Base-by-base conservation (phyloP, 306 rosid genomes). In the Medicago ruthenica region DNA sequence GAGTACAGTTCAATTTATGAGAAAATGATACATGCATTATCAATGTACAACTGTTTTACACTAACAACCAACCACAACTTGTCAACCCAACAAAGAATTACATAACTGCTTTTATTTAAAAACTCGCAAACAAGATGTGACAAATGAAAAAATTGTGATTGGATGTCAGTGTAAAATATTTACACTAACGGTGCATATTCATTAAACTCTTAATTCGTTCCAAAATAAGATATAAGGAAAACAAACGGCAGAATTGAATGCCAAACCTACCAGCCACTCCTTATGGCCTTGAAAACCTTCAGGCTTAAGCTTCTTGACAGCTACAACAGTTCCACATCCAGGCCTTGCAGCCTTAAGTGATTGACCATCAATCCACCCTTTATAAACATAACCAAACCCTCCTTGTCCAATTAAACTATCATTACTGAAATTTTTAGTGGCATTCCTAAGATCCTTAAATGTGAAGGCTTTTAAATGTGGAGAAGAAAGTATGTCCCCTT, bases 241-340 rank as follows among this genome's bases (percentile, higher is more conserved):
- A 55, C 42, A 58, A 64, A 64, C 65, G 68, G 17, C 45, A 41
- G 24, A 58, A 21, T 5, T 50, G 60, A 51, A 20, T 47, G 67
- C 3, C 11, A 8, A 62, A 27, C 67, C 31, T 82, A 92, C 97
- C 90, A 94, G 73, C 98, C 98, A 94, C 84, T 94, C 96, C 78
- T 90, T 92, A 84, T 94, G 97, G 70, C 98, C 97, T 80, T 94
- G 98, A 83, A 90, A 87, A 47, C 96, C 97, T 84, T 94, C 90
- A 42, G 90, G 89, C 85, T 92, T 94, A 60, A 94, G 96, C 88
- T 86, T 90, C 90, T 94, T 94, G 67, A 90, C 96, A 34, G 97
- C 98, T 50, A 92, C 87, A 66, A 79, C 93, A 79, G 81, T 86
- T 81, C 90, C 91, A 0, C 82, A 61, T 21, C 89, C 89, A 9